Conservation (phyloP, 2,329 filamentous ascomycete species). For the Cytospora mali region DNA sequence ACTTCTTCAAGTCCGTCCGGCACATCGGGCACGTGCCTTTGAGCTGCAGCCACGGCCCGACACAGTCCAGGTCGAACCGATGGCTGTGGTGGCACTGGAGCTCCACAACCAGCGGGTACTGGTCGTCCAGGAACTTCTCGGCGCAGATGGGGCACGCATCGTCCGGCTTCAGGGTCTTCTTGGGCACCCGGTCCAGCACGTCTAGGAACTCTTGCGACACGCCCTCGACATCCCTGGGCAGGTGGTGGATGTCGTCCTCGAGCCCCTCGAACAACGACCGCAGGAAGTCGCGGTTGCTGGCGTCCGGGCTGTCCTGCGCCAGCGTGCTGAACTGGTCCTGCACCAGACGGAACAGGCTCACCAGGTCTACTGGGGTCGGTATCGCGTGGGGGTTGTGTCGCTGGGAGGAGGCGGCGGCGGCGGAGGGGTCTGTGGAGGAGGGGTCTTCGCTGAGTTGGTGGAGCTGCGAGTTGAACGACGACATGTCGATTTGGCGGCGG, state of each 20-base stretch:
- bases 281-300: slow-evolving; percentile 54
- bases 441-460: slow-evolving; percentile 47
- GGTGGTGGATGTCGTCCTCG: slow-evolving; percentile 53
- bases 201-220: slow-evolving; percentile 64
- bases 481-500: slow-evolving; percentile 64
- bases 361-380: slow-evolving; percentile 62
- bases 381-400: slow-evolving; percentile 59
- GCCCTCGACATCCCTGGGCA: slow-evolving; percentile 55
- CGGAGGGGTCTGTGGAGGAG: slow-evolving; percentile 37
- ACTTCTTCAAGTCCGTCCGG: slow-evolving; percentile 59
- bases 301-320: slow-evolving; percentile 50
- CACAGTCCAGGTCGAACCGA: slow-evolving; percentile 68
- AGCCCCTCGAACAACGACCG: slow-evolving; percentile 50
- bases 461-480: slow-evolving; percentile 62
- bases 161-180: slow-evolving; percentile 52
- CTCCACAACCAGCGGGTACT: slow-evolving; percentile 64
- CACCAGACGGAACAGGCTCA: slow-evolving; percentile 59
- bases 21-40: slow-evolving; percentile 69
- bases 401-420: slow-evolving; percentile 35
- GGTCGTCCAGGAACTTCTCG: slow-evolving; percentile 62
- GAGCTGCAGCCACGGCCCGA: slow-evolving; percentile 65
- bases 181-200: slow-evolving; percentile 58
- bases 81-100: slow-evolving; percentile 63
- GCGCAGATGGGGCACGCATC: slow-evolving; percentile 66
- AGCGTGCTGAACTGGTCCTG: slow-evolving; percentile 61